Conservation (phyloP, 345 rosid species). For the Cochlearia excelsa region DNA sequence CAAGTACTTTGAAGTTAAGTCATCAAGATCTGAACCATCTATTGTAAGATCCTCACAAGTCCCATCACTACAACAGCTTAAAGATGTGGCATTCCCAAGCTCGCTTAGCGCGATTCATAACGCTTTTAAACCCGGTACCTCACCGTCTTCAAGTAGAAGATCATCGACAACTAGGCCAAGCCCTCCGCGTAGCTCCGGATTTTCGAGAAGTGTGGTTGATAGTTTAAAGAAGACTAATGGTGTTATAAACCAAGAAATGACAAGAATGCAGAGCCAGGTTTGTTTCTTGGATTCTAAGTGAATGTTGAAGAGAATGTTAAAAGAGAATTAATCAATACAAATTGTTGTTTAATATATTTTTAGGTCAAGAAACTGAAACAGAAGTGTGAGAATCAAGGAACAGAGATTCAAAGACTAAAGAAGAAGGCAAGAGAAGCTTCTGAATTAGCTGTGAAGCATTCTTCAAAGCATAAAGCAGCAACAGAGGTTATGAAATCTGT, state of each 20-base stretch:
- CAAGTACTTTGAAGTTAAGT: background rate
- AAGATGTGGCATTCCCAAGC: slow-evolving; percentile 73
- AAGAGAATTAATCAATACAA: too few relatives aligned
- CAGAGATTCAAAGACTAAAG: slow-evolving; percentile 52
- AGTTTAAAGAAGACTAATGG: slow-evolving; percentile 90
- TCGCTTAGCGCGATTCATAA: slow-evolving; percentile 61
- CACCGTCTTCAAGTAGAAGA: slow-evolving; percentile 38
- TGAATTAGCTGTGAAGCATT: slow-evolving; percentile 44
- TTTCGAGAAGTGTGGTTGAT: slow-evolving; percentile 72
- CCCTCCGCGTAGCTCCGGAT: slow-evolving; percentile 66
- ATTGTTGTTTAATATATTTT: background rate
- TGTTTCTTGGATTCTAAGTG: background rate
- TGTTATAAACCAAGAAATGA: slow-evolving; percentile 68
- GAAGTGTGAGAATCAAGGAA: slow-evolving; percentile 56
- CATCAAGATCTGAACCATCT: slow-evolving; percentile 37
- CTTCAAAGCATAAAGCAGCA: slow-evolving; percentile 52
- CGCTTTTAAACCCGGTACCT: slow-evolving; percentile 51
- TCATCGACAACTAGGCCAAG: slow-evolving; percentile 54
- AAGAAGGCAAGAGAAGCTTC: slow-evolving; percentile 48
- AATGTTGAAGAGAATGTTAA: too few relatives aligned
- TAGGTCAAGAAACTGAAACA: slow-evolving; percentile 65
- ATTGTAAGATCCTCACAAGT: slow-evolving; percentile 68
- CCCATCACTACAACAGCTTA: slow-evolving; percentile 61
- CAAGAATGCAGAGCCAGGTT: slow-evolving; percentile 73
- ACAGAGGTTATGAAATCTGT: slow-evolving; percentile 52